Percentiles rank a stretch among this genome's conserved stretches.
Evolutionary conservation across 2,329 filamentous ascomycete species (phyloP).

Genomic region (Aspergillus brasiliensis): DNA sequence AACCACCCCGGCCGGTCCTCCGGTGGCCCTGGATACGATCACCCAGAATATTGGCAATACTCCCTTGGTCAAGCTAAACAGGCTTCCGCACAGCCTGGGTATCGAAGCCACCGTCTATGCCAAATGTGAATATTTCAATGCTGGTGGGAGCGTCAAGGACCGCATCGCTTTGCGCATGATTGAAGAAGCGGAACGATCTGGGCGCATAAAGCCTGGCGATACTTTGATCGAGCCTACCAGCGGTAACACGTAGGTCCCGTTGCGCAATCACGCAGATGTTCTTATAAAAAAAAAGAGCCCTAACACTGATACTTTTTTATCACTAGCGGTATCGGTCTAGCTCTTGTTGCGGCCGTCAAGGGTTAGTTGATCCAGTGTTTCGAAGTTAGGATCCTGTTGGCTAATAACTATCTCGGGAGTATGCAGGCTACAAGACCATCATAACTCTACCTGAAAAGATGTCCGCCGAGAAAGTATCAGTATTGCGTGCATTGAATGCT

Average conservation of each 20-base stretch:
- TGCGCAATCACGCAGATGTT: background rate
- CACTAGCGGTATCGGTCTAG: slow-evolving; percentile 78
- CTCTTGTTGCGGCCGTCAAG: slow-evolving; percentile 91
- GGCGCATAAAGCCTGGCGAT: slow-evolving; percentile 94
- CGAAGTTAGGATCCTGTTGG: background rate
- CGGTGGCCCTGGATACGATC: slow-evolving; percentile 65
- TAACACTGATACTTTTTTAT: background rate
- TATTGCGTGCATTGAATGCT: slow-evolving; percentile 87
- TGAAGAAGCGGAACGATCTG: slow-evolving; percentile 86
- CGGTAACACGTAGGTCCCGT: slow-evolving; percentile 71
- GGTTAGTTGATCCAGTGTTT: slow-evolving; percentile 38
- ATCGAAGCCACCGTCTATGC: slow-evolving; percentile 88
- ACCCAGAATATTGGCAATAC: slow-evolving; percentile 93
- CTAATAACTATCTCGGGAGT: background rate
- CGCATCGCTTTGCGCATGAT: slow-evolving; percentile 97
- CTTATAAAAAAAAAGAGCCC: background rate
- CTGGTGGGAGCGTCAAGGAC: slow-evolving; percentile 91
- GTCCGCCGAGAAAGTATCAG: slow-evolving; percentile 96
- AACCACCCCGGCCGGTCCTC: slow-evolving; percentile 55
- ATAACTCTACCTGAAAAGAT: slow-evolving; percentile 99
- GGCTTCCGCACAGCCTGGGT: slow-evolving; percentile 85
- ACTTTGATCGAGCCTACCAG: slow-evolving; percentile 97
- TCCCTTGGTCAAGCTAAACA: slow-evolving; percentile 91
- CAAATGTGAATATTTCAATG: slow-evolving; percentile 92
- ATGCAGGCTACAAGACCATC: slow-evolving; percentile 82